Percentiles rank a stretch among this genome's conserved stretches.
These are phyloP conservation scores for Cordia subcordata DNA, from an alignment of 257 asterid genomes.

Conservation along the genomic window DNA sequence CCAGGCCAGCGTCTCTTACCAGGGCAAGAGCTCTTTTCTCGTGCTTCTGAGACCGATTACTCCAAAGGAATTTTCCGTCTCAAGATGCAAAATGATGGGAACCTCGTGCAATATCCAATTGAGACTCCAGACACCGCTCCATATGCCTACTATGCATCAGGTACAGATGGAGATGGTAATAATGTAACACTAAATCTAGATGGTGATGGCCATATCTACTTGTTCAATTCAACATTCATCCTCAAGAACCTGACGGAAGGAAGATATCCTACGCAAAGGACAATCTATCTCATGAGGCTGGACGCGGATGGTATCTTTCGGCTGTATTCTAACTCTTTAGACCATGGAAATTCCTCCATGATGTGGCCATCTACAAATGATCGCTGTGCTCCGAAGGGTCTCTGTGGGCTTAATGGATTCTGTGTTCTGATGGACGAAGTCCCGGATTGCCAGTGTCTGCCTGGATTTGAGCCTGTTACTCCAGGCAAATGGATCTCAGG, in stretches of 20 bases:
- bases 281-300: slow-evolving; percentile 27
- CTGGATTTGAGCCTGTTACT: slow-evolving; percentile 29
- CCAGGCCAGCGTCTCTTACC: slow-evolving; percentile 30
- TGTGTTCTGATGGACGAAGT: slow-evolving; percentile 18
- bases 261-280: slow-evolving; percentile 10
- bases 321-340: slow-evolving; percentile 28
- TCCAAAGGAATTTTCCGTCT: slow-evolving; percentile 30
- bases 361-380: slow-evolving; percentile 17
- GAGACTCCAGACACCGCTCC: not conserved
- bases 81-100: slow-evolving; percentile 42
- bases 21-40: slow-evolving; percentile 20
- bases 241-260: slow-evolving; percentile 22
- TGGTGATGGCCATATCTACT: slow-evolving; percentile 36
- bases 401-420: slow-evolving; percentile 46
- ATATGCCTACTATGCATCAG: slow-evolving; percentile 28
- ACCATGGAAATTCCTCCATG: slow-evolving; percentile 15
- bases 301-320: slow-evolving; percentile 46
- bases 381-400: slow-evolving; percentile 37
- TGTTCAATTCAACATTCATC: slow-evolving; percentile 20
- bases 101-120: slow-evolving; percentile 45
- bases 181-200: slow-evolving; percentile 33
- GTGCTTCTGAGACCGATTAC: slow-evolving; percentile 28
- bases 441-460: slow-evolving; percentile 34
- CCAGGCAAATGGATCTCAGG: slow-evolving; percentile 31
- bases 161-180: not conserved